A percentile compares a stretch with the other conserved stretches of the same genome.
Evolutionary conservation across 2,329 filamentous ascomycete species (phyloP).

Genomic region (Didymella segeticola): DNA sequence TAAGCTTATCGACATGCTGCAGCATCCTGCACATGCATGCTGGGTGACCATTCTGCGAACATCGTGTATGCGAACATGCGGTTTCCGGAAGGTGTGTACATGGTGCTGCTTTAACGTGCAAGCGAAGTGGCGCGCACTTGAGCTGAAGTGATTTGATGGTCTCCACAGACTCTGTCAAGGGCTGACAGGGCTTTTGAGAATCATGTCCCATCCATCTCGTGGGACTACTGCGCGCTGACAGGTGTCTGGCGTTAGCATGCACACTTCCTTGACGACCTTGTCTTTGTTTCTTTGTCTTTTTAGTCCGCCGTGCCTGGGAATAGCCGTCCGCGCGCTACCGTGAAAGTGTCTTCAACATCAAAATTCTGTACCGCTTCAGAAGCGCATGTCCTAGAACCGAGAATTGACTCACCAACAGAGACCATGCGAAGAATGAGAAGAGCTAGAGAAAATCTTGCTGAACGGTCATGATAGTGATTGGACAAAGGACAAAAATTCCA

Average conservation of each 20-base stretch:
- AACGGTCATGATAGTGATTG: conserved; percentile 5
- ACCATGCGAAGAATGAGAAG: neutral
- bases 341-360: neutral
- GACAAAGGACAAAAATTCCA: neutral
- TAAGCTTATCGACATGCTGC: conserved; percentile 6
- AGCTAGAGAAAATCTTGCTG: conserved; percentile 4
- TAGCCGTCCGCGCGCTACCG: neutral
- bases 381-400: neutral
- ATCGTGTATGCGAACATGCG: neutral
- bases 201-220: neutral
- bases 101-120: conserved; percentile 11
- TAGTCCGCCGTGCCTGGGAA: neutral
- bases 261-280: neutral
- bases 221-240: conserved; percentile 4
- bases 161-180: neutral
- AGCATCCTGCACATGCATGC: conserved; percentile 12
- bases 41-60: neutral
- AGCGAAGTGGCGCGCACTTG: conserved; percentile 3
- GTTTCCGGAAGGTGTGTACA: neutral
- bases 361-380: neutral
- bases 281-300: neutral
- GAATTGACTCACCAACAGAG: conserved; percentile 7
- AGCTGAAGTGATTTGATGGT: neutral
- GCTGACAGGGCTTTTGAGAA: neutral
- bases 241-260: neutral